Percentiles rank a stretch among this genome's conserved stretches.
Evolutionary conservation across 2,329 filamentous ascomycete genomes (phyloP).

Genomic region (Ophioceras dolichostomum): DNA sequence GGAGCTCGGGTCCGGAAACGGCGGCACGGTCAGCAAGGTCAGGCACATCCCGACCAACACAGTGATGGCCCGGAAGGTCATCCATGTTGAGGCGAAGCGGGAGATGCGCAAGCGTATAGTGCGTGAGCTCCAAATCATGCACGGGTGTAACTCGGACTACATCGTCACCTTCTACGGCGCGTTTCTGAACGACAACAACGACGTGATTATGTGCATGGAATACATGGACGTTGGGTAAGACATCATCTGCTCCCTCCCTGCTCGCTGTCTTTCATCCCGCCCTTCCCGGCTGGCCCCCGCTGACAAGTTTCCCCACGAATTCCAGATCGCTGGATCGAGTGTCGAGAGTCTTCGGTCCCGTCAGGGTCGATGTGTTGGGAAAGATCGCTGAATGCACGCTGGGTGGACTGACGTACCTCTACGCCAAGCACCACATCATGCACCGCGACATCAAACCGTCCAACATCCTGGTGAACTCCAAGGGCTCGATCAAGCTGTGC

Average conservation of each 20-base stretch:
- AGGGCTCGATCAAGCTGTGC: slow-evolving; percentile 90
- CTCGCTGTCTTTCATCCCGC: not conserved
- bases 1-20: slow-evolving; percentile 91
- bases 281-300: not conserved
- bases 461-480: slow-evolving; percentile 91
- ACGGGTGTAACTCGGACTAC: slow-evolving; percentile 91
- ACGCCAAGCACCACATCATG: slow-evolving; percentile 94
- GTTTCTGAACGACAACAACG: slow-evolving; percentile 90
- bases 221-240: slow-evolving; percentile 99
- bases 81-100: slow-evolving; percentile 95
- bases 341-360: slow-evolving; percentile 86
- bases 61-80: slow-evolving; percentile 97
- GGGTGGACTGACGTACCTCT: slow-evolving; percentile 87
- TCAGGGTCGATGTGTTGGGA: slow-evolving; percentile 89
- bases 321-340: slow-evolving; percentile 80
- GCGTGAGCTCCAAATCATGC: slow-evolving; percentile 94
- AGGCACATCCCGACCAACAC: slow-evolving; percentile 90
- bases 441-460: slow-evolving; percentile 98
- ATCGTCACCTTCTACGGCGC: slow-evolving; percentile 98
- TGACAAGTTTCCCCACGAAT: not conserved
- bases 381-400: slow-evolving; percentile 96
- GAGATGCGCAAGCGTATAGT: slow-evolving; percentile 96
- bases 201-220: slow-evolving; percentile 99
- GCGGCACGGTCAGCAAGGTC: slow-evolving; percentile 96
- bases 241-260: too few relatives aligned